Base-by-base conservation (phyloP, 2,329 filamentous ascomycete species). In the Waltergamsia citrina region DNA sequence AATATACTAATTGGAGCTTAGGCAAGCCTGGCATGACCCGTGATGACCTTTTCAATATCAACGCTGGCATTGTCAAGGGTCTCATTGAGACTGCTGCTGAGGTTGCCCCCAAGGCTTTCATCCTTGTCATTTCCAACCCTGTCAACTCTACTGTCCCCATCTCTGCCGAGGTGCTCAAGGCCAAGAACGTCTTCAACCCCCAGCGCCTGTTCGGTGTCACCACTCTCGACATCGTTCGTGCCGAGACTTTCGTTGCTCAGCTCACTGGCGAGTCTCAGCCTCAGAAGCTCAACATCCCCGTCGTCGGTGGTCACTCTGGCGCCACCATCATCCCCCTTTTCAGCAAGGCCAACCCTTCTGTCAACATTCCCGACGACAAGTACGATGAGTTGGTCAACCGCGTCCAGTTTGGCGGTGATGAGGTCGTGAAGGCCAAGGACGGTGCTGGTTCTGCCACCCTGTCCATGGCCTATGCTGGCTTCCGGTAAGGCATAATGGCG, bases 21-120 rank as follows among this genome's bases (percentile, higher is more conserved):
- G 90, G 90, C 67, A 96, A 96, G 76, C 92, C 92, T 51, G 92
- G 92, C 54, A 98, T 98, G 92, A 95, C 85, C 63, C 87, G 92
- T 69, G 92, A 98, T 54, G 92, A 96, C 59, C 85, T 98, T 39
- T 98, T 98, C 83, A 95, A 95, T 70, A 94, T 95, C 74, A 98
- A 98, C 62, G 92, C 92, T 41, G 85, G 88, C 52, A 98, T 98
- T 56, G 92, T 98, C 56, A 86, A 92, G 67, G 87, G 85, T 49
- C 74, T 98, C 47, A 81, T 93, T 50, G 83, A 94, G 71, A 80
- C 84, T 34, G 78, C 86, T 51, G 87, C 90, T 49, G 80, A 95
- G 58, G 78, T 82, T 54, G 81, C 80, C 58, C 92, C 92, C 57
- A 93, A 95, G 61, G 92, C 92, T 36, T 94, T 81, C 67, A 78